Evolutionary conservation across 2,329 filamentous ascomycete genomes (phyloP).

Genomic region (Myriosclerotinia curreyana): DNA sequence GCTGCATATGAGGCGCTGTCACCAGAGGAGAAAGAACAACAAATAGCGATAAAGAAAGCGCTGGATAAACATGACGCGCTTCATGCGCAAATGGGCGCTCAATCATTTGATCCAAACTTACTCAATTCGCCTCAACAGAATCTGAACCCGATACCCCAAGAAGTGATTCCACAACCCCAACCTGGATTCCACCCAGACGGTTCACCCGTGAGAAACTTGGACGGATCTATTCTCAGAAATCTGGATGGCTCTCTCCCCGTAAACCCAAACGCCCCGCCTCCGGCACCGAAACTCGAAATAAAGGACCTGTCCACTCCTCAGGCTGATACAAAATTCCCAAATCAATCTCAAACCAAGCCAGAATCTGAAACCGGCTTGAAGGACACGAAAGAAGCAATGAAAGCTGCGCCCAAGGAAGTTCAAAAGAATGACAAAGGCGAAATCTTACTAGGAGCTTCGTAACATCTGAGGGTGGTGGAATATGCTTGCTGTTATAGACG

Average conservation of each 20-base stretch:
- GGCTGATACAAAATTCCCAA: background rate
- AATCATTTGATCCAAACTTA: background rate
- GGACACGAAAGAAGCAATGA: background rate
- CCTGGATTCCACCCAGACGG: constrained; percentile 13
- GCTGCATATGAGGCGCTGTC: constrained; percentile 57
- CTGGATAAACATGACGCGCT: constrained; percentile 24
- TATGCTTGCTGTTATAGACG: background rate
- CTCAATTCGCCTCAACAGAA: background rate
- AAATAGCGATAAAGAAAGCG: constrained; percentile 33
- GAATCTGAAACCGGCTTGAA: background rate
- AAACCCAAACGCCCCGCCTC: constrained; percentile 7
- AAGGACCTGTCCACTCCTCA: background rate
- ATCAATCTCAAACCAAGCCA: background rate
- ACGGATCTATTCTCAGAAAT: constrained; percentile 8
- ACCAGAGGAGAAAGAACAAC: constrained; percentile 56
- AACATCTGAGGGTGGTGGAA: background rate
- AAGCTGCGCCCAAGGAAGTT: background rate
- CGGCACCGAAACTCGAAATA: constrained; percentile 1
- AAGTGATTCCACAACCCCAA: background rate
- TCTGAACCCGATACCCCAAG: constrained; percentile 4
- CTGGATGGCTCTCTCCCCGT: constrained; percentile 8
- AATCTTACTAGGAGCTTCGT: background rate
- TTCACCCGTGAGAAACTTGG: constrained; percentile 3
- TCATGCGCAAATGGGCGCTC: constrained; percentile 18
- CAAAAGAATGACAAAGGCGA: background rate